These are phyloP conservation scores for Phytophthora pistaciae DNA, from an alignment of 352 stramenopile species.

Conservation along the genomic window DNA sequence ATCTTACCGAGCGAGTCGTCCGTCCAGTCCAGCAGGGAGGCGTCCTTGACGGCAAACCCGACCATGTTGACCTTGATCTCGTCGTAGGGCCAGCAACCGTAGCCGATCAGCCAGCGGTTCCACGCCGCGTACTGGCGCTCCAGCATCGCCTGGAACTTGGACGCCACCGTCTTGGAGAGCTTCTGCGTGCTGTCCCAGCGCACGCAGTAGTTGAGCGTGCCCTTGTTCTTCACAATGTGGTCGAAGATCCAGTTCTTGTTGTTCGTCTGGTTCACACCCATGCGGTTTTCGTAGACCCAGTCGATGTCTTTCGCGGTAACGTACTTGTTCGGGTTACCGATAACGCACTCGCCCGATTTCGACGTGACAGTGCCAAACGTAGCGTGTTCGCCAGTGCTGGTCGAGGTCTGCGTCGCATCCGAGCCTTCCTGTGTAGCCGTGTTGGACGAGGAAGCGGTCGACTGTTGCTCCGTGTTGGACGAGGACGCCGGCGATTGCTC, in stretches of 20 bases:
- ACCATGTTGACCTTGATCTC: slow-evolving; percentile 16
- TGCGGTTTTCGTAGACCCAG: slow-evolving; percentile 33
- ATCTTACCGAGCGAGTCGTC: slow-evolving; percentile 43
- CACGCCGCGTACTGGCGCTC: slow-evolving; percentile 7
- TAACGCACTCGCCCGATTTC: slow-evolving; percentile 30
- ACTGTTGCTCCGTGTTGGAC: not conserved
- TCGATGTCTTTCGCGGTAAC: slow-evolving; percentile 22
- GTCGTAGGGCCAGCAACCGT: slow-evolving; percentile 13
- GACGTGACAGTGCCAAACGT: slow-evolving; percentile 38
- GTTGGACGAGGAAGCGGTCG: not conserved
- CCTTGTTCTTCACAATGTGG: slow-evolving; percentile 48
- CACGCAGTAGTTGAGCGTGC: slow-evolving; percentile 15
- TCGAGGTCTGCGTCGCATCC: slow-evolving; percentile 9
- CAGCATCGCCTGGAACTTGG: slow-evolving; percentile 7
- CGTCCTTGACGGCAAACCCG: slow-evolving; percentile 15
- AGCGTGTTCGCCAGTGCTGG: slow-evolving; percentile 29
- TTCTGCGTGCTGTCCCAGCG: slow-evolving; percentile 3
- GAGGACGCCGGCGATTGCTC: not conserved
- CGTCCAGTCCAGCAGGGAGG: slow-evolving; percentile 36
- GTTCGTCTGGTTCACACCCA: slow-evolving; percentile 31
- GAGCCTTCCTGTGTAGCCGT: slow-evolving; percentile 19
- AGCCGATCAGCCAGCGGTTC: slow-evolving; percentile 26
- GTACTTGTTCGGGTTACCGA: slow-evolving; percentile 34
- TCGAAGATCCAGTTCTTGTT: slow-evolving; percentile 56
- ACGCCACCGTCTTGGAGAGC: not conserved